These are phyloP conservation scores for Phialophora macrospora DNA, from an alignment of 2,329 filamentous ascomycete species.

Conservation along the genomic window DNA sequence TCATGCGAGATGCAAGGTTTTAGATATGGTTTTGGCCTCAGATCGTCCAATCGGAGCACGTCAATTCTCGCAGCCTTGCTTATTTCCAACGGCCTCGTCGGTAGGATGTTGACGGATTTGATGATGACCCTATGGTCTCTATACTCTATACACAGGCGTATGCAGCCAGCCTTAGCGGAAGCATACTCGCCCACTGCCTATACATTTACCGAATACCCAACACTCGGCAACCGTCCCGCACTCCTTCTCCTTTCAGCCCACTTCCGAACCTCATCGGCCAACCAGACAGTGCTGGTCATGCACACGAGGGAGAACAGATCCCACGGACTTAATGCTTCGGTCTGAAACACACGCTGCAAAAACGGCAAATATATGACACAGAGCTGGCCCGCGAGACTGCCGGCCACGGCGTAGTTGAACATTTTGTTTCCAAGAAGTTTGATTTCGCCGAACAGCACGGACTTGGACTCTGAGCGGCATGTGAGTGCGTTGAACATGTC, in stretches of 20 bases:
- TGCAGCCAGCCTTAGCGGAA: background rate
- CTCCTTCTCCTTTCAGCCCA: conserved; percentile 63
- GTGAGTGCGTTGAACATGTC: conserved; percentile 99
- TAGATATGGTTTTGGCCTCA: background rate
- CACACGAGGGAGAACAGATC: conserved; percentile 75
- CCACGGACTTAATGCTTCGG: conserved; percentile 74
- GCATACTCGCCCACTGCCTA: conserved; percentile 16
- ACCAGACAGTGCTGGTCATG: conserved; percentile 89
- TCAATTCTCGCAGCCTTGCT: background rate
- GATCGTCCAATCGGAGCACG: conserved; percentile 3
- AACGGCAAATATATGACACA: conserved; percentile 94
- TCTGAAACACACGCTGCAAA: conserved; percentile 94
- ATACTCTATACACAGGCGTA: conserved; percentile 22
- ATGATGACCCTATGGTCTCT: background rate
- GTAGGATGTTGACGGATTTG: background rate
- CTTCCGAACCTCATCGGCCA: conserved; percentile 90
- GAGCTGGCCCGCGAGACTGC: conserved; percentile 82
- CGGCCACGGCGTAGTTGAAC: conserved; percentile 93
- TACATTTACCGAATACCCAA: conserved; percentile 39
- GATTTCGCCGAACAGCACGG: conserved; percentile 82
- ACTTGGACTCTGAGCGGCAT: conserved; percentile 90
- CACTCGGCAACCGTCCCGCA: conserved; percentile 32
- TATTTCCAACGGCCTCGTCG: background rate
- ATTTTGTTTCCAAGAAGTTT: conserved; percentile 83
- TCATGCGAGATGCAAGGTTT: background rate